phyloP scores from a whole-genome alignment of 306 rosid species.

The Cicer judaicum region DNA sequence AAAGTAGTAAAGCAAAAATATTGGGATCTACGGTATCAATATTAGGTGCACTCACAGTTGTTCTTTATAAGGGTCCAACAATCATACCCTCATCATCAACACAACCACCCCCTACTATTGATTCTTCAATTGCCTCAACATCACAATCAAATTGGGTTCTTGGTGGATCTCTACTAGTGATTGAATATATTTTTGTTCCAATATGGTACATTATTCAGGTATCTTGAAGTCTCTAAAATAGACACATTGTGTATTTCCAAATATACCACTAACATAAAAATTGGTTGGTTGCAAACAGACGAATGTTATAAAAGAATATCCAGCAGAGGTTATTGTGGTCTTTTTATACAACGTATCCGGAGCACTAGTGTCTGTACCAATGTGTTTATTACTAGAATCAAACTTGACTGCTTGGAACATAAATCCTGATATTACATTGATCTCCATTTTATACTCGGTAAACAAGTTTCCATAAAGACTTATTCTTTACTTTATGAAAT shows the following conservation, averaged over 20 bases:
- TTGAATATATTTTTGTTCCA: conserved; percentile 46
- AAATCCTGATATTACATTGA: conserved; percentile 52
- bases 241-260: not conserved
- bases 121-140: conserved; percentile 36
- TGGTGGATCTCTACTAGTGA: conserved; percentile 55
- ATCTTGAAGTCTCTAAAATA: not conserved
- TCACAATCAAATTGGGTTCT: conserved; percentile 52
- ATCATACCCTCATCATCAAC: conserved; percentile 40
- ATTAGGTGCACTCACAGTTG: conserved; percentile 59
- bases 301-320: conserved; percentile 43
- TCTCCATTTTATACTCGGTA: conserved; percentile 54
- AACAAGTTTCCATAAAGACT: not conserved
- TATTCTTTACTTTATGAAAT: too few relatives aligned
- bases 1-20: conserved; percentile 59
- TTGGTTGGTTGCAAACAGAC: conserved; percentile 43
- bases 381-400: conserved; percentile 55
- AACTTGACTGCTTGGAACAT: conserved; percentile 56
- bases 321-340: conserved; percentile 58
- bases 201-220: conserved; percentile 63
- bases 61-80: conserved; percentile 59
- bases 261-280: not conserved
- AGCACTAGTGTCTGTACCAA: conserved; percentile 53
- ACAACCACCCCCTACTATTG: not conserved
- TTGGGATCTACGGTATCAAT: conserved; percentile 56
- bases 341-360: conserved; percentile 56